Base-by-base conservation (phyloP, 129 eudicot genomes). In the Dittrichia graveolens region DNA sequence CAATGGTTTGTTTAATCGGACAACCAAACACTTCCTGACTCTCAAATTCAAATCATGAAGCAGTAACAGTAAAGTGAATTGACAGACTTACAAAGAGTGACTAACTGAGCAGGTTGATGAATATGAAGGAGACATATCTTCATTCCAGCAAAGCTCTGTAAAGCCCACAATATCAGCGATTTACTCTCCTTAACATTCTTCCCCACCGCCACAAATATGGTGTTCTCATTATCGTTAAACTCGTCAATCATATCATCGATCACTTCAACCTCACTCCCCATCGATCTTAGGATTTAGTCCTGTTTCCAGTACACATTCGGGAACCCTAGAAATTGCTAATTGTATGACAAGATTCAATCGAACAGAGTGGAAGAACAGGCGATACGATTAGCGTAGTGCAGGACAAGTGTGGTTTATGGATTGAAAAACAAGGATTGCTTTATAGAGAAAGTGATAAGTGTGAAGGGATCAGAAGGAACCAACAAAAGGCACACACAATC, bases 161-260 rank as follows among this genome's bases (percentile, higher is more conserved):
- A 48, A 1, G 82, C 78, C 93, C 93, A 90, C 19, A 61, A 80
- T 44, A 90, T 64, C 53, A 78, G 13, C 61, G 86, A 80, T 57
- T 82, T 85, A 12, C 88, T 72, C 38, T 86, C 88, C 79, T 78
- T 65, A 49, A 87, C 65, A 76, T 87, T 70, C 80, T 67, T 80
- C 31, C 96, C 96, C 13, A 90, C 96, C 3, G 96, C 93, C 50
- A 90, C 88, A 68, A 80, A 77, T 8, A 87, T 62, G 13, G 86
- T 78, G 43, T 72, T 64, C 6, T 78, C 85, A 6, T 67, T 86
- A 76, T 80, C 77, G n/a, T 37, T 68, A 82, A 78, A 45, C 41
- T 71, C 80, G 39, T 67, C 74, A 19, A 53, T 48, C 58, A 37
- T 73, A 1, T 43, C 76, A 16, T 62, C 74, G 9, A 59, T 63